Evolutionary conservation across 345 rosid species (phyloP).

Genomic region (Lepidium didymum): DNA sequence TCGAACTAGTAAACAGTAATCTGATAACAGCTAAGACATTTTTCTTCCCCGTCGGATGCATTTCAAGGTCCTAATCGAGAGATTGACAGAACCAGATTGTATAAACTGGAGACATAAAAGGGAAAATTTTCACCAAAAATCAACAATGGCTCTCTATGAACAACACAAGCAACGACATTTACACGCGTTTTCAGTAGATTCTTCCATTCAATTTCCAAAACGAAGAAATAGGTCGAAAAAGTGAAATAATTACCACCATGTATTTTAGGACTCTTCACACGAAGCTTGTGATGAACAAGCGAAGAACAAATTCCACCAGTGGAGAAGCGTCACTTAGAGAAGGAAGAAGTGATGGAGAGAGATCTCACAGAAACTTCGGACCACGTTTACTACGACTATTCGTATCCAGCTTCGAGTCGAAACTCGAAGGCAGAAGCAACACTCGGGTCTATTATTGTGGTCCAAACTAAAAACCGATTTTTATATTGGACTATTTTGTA

Average conservation of each 20-base stretch:
- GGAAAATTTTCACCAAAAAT: neutral
- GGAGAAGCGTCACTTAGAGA: neutral
- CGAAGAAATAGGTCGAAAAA: neutral
- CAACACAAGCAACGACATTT: neutral
- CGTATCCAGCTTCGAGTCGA: neutral
- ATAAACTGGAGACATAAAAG: neutral
- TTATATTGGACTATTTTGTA: no score
- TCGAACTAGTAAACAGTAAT: constrained; percentile 2
- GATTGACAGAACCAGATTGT: neutral
- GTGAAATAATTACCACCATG: neutral
- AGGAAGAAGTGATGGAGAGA: neutral
- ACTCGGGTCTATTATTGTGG: no score
- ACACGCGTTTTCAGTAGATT: neutral
- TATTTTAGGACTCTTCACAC: neutral
- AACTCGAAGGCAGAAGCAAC: no score
- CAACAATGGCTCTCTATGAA: neutral
- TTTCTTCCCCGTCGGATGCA: constrained; percentile 17
- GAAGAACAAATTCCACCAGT: neutral
- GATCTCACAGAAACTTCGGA: neutral
- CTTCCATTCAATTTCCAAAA: neutral
- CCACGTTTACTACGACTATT: neutral
- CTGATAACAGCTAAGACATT: neutral
- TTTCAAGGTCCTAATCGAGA: neutral
- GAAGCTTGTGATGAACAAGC: neutral
- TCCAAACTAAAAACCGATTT: neutral